Evolutionary conservation across 805 yeast species (phyloP).

Genomic region (Cyberlindnera mississippiensis): DNA sequence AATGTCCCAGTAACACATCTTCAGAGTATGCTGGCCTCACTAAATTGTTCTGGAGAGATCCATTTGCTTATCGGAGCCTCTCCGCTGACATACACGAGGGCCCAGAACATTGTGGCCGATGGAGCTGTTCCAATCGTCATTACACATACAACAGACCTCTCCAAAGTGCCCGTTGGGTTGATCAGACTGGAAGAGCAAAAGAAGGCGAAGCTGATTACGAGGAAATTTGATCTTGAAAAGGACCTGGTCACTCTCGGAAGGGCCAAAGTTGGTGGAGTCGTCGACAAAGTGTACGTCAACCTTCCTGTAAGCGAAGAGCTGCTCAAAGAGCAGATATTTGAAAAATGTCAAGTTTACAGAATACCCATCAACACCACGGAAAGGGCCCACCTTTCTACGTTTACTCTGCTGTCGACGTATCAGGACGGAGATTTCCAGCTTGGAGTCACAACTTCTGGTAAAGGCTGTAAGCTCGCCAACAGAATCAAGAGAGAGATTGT

Average conservation of each 20-base stretch:
- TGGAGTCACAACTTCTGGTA: slow-evolving; percentile 82
- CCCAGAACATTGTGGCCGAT: slow-evolving; percentile 42
- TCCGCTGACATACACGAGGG: slow-evolving; percentile 43
- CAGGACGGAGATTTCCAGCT: slow-evolving; percentile 71
- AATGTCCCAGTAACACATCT: too few species aligned
- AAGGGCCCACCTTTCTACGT: slow-evolving; percentile 66
- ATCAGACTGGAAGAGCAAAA: slow-evolving; percentile 26
- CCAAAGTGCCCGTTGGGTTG: slow-evolving; percentile 27
- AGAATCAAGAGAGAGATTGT: slow-evolving; percentile 74
- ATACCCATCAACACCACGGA: slow-evolving; percentile 84
- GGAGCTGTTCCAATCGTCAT: slow-evolving; percentile 58
- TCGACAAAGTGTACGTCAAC: slow-evolving; percentile 74
- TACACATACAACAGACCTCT: slow-evolving; percentile 25
- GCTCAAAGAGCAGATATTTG: slow-evolving; percentile 40
- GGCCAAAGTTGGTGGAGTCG: slow-evolving; percentile 52
- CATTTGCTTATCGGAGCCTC: slow-evolving; percentile 57
- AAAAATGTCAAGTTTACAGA: slow-evolving; percentile 53
- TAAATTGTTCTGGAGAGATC: slow-evolving; percentile 44
- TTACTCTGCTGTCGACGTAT: slow-evolving; percentile 70
- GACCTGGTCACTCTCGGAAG: slow-evolving; percentile 62
- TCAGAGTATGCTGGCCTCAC: slow-evolving; percentile 18
- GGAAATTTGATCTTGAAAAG: slow-evolving; percentile 32
- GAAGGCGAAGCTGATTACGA: slow-evolving; percentile 29
- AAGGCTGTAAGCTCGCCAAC: slow-evolving; percentile 83
- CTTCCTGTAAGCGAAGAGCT: slow-evolving; percentile 31